Conservation (phyloP, 805 yeast species). For the Wickerhamomyces bovis region DNA sequence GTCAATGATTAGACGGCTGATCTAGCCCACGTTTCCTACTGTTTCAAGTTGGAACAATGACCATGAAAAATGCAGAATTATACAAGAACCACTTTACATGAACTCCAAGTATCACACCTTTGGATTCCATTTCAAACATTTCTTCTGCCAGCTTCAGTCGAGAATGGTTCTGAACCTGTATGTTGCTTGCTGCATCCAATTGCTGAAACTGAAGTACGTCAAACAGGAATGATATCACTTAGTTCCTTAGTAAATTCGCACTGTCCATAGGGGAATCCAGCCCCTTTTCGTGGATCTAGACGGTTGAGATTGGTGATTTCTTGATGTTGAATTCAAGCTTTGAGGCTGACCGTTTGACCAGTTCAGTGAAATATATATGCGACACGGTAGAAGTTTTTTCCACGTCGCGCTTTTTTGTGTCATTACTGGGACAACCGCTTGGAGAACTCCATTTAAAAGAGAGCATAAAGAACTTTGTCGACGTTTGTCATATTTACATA, state of each 20-base stretch:
- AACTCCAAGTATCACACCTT: too few relatives aligned
- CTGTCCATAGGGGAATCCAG: too few relatives aligned
- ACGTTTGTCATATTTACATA: neutral
- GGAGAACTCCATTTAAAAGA: neutral
- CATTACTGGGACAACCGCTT: neutral
- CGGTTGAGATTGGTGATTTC: too few relatives aligned
- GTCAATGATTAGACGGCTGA: neutral
- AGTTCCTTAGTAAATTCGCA: too few relatives aligned
- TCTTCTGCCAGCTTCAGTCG: neutral
- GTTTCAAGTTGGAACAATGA: neutral
- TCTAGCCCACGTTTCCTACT: neutral
- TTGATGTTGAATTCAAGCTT: too few relatives aligned
- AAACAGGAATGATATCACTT: neutral
- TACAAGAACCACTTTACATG: too few relatives aligned
- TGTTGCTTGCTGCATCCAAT: neutral
- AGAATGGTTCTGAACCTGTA: too few relatives aligned
- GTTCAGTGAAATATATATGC: neutral
- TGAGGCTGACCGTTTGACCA: neutral
- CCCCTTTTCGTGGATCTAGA: too few relatives aligned
- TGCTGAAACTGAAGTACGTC: neutral
- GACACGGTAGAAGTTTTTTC: neutral
- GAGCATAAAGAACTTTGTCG: neutral
- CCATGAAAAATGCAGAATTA: too few relatives aligned
- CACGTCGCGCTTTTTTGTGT: neutral
- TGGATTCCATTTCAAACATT: neutral